phyloP scores from a whole-genome alignment of 208 protist species.

The Phytomonas sp. region DNA sequence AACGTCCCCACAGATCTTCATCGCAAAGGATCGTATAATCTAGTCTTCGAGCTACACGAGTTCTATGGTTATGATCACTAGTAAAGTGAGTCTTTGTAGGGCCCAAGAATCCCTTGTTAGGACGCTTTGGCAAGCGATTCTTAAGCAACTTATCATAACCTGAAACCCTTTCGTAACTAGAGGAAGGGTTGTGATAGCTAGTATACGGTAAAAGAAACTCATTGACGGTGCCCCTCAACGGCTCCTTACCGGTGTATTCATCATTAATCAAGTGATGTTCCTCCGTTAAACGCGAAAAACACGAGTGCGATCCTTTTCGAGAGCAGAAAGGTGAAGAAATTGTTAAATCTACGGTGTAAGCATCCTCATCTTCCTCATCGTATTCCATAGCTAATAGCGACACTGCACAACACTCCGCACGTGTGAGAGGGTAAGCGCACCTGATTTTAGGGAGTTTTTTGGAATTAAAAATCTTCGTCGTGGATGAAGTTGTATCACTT shows the following conservation, averaged over 20 bases:
- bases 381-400: constrained; percentile 27
- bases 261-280: background rate
- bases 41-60: background rate
- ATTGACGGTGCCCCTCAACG: background rate
- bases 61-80: background rate
- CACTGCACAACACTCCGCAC: constrained; percentile 22
- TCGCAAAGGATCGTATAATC: background rate
- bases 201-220: background rate
- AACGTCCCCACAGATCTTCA: background rate
- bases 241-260: background rate
- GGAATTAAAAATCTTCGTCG: background rate
- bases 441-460: background rate
- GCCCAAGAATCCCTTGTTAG: background rate
- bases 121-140: background rate
- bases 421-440: constrained; percentile 15
- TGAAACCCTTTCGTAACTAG: background rate
- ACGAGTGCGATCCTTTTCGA: background rate
- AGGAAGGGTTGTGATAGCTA: background rate
- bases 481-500: background rate
- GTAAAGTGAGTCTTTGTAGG: background rate
- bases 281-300: background rate
- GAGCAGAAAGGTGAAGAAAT: background rate
- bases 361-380: background rate
- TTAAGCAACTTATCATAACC: background rate
- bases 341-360: background rate